These are phyloP conservation scores for Leishmania tarentolae DNA, from an alignment of 208 protist genomes.

Conservation along the genomic window DNA sequence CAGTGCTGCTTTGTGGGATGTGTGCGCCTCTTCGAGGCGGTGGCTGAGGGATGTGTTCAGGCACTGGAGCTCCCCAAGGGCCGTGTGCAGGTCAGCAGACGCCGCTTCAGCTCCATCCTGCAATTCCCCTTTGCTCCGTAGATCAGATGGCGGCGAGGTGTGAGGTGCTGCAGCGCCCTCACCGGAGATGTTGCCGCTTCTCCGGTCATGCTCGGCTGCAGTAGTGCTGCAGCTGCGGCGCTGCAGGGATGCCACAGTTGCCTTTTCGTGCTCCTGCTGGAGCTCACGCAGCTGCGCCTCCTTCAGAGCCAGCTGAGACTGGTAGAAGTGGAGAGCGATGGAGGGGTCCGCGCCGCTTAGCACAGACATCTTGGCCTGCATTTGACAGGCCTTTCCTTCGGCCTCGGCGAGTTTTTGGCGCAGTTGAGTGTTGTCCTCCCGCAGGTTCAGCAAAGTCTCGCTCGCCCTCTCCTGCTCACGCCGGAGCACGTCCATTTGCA, in stretches of 20 bases:
- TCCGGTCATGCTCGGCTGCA: not conserved
- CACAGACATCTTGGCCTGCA: conserved; percentile 21
- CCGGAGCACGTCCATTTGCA: conserved; percentile 38
- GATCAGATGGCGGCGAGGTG: not conserved
- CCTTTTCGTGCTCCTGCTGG: conserved; percentile 7
- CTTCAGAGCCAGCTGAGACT: conserved; percentile 31
- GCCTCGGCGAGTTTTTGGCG: conserved; percentile 21
- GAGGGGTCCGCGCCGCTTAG: conserved; percentile 18
- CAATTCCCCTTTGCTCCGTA: not conserved
- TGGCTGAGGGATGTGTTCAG: conserved; percentile 6
- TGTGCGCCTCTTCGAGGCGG: conserved; percentile 4
- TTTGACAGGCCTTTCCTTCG: conserved; percentile 23
- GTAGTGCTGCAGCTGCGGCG: conserved; percentile 8
- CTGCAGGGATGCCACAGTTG: conserved; percentile 1
- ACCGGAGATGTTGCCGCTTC: not conserved
- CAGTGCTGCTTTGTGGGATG: not conserved
- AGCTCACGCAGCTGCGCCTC: conserved; percentile 32
- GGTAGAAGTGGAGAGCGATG: conserved; percentile 13
- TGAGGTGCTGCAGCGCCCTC: conserved; percentile 2
- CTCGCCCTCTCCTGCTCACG: conserved; percentile 11
- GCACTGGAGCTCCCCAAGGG: not conserved
- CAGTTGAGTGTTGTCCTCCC: conserved; percentile 32
- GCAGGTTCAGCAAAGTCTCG: not conserved
- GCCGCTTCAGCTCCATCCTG: not conserved
- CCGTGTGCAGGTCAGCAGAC: not conserved